Evolutionary conservation across 805 yeast species (phyloP).

Genomic region (Saccharomycopsis amapae): DNA sequence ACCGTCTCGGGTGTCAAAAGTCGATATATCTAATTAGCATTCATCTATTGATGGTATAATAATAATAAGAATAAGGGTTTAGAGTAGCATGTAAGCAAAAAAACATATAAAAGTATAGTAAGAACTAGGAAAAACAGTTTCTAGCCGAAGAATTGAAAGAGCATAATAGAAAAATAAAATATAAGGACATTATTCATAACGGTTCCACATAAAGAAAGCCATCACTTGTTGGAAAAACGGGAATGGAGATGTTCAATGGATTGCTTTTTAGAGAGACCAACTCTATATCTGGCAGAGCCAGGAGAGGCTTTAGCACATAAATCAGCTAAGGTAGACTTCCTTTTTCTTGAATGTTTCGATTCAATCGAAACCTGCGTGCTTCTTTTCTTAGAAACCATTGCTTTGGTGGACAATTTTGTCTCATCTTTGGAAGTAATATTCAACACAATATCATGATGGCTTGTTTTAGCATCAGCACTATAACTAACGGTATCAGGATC

Average conservation of each 20-base stretch:
- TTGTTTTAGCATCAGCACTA: background rate
- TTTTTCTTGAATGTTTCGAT: background rate
- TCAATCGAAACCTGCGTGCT: background rate
- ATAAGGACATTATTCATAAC: background rate
- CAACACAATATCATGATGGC: background rate
- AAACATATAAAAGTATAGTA: too few relatives aligned
- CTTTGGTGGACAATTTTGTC: background rate
- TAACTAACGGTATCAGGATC: background rate
- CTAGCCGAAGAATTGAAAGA: too few relatives aligned
- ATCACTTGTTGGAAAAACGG: slow-evolving; percentile 1
- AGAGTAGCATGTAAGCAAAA: too few relatives aligned
- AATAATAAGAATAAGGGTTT: too few relatives aligned
- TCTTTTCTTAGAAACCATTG: background rate
- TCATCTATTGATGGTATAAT: too few relatives aligned
- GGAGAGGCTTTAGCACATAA: slow-evolving; percentile 16
- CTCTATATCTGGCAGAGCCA: slow-evolving; percentile 10
- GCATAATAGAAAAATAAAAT: background rate
- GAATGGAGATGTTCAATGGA: slow-evolving; percentile 18
- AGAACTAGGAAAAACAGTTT: too few relatives aligned
- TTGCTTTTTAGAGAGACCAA: slow-evolving; percentile 18
- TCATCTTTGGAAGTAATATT: background rate
- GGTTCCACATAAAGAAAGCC: too few relatives aligned
- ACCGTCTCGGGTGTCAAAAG: too few relatives aligned
- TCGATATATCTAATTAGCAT: too few relatives aligned
- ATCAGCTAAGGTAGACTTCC: slow-evolving; percentile 10